Base-by-base conservation (phyloP, 495 filamentous ascomycete species). In the Xylaria intraflava region DNA sequence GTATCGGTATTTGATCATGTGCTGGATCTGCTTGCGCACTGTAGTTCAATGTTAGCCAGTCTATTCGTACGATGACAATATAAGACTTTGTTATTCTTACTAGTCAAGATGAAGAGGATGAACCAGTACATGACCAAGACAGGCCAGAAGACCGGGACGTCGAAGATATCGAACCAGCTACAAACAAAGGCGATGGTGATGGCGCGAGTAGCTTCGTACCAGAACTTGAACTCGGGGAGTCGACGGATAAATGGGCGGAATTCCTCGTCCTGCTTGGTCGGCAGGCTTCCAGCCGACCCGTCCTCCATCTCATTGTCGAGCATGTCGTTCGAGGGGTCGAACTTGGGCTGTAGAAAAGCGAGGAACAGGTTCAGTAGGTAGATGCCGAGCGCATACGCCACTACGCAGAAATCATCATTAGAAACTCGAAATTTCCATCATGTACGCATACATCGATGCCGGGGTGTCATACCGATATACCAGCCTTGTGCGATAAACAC, bases 1-100 rank as follows among this genome's bases (percentile, higher is more conserved):
- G 67, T 96, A 98, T 72, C 93, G 89, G 76, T 98, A 98, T 76
- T 97, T 98, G 83, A 98, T 96, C 93, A 98, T 98, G 72, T 96
- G 91, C 78, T 98, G 93, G 55, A 98, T 98, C 73, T 98, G 93
- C 72, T 90, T 85, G 65, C 93, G 81, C 93, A 98, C 90, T 95
- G 59, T 31, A 46, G 7, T 46, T 27, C 0, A 10, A 27, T 40
- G 65, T 76, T 52, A 72, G 69, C 27, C 50, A 53, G 47, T 3
- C 24, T 36, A 9, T 17, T 9, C 22, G 10, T 19, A 24, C 17
- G 22, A 39, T 24, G 9, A 4, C 23, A 17, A 57, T 22, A 41
- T 24, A 20, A n/a, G 9, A 19, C 17, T 14, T 24, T 17, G n/a
- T 46, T 3, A 47, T 80, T n/a, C 89, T 59, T 81, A 95, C 90